Conservation (phyloP, 2,329 filamentous ascomycete genomes). For the Pseudogymnoascus sp. region DNA sequence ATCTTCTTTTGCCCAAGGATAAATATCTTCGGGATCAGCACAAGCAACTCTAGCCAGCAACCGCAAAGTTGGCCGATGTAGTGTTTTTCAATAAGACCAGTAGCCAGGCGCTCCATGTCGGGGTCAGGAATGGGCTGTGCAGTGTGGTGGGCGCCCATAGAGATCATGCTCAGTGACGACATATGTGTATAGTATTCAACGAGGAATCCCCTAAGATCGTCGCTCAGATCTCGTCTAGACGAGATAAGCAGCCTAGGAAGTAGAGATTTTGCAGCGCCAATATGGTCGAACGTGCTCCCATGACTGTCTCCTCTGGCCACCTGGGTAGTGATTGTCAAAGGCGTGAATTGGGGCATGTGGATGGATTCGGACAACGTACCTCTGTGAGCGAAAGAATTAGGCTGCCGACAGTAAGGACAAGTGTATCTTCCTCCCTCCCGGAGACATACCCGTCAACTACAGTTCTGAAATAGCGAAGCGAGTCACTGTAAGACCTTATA, state of each 20-base stretch:
- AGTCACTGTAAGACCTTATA: conserved; percentile 30
- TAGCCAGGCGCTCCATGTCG: conserved; percentile 26
- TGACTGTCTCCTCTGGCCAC: conserved; percentile 37
- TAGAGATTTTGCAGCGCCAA: conserved; percentile 36
- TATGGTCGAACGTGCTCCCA: conserved; percentile 39
- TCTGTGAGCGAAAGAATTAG: conserved; percentile 40
- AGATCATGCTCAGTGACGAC: conserved; percentile 39
- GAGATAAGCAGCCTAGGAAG: conserved; percentile 31
- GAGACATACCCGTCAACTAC: conserved; percentile 30
- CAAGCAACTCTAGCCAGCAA: conserved; percentile 33
- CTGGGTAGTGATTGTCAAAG: conserved; percentile 21
- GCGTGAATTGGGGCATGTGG: not conserved
- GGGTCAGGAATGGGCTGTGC: conserved; percentile 27
- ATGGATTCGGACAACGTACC: conserved; percentile 24
- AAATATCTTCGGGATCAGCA: conserved; percentile 34
- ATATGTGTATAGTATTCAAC: conserved; percentile 43
- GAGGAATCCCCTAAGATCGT: conserved; percentile 36
- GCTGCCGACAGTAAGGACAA: conserved; percentile 37
- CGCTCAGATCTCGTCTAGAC: conserved; percentile 26
- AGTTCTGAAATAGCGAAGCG: conserved; percentile 30
- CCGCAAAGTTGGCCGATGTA: conserved; percentile 33
- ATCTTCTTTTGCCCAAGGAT: conserved; percentile 36
- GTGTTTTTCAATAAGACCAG: conserved; percentile 23
- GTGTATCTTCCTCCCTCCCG: conserved; percentile 28
- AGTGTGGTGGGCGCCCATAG: conserved; percentile 29